These are phyloP conservation scores for Fraxinus xanthoxyloides DNA, from an alignment of 305 asterid genomes.

Conservation along the genomic window DNA sequence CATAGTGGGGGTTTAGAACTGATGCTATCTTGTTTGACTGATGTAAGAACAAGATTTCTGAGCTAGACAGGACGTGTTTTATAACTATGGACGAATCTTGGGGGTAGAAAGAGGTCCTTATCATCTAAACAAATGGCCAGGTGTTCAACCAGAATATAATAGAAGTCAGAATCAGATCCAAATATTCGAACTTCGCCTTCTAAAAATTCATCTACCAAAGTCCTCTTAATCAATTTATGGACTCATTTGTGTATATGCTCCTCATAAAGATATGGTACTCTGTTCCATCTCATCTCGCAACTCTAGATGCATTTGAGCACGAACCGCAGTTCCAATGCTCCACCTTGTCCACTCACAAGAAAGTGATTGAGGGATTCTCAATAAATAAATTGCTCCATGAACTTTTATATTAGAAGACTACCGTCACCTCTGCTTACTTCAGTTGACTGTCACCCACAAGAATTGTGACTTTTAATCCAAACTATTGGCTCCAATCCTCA, in stretches of 20 bases:
- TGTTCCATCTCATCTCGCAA: neutral
- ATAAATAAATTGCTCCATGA: neutral
- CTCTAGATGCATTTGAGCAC: neutral
- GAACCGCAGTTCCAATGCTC: neutral
- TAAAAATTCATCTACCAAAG: neutral
- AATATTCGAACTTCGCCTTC: neutral
- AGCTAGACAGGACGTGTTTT: slow-evolving; percentile 24
- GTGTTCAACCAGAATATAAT: neutral
- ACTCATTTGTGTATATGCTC: neutral
- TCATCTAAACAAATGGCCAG: slow-evolving; percentile 12
- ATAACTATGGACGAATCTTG: slow-evolving; percentile 53
- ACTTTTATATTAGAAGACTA: neutral
- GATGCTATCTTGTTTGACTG: slow-evolving; percentile 37
- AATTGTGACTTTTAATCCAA: neutral
- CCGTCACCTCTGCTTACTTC: neutral
- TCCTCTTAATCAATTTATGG: neutral
- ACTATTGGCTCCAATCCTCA: neutral
- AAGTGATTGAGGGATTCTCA: neutral
- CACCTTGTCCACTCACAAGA: neutral
- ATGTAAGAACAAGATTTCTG: slow-evolving; percentile 28
- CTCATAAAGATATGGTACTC: neutral
- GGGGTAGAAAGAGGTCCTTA: slow-evolving; percentile 29
- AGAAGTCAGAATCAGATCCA: neutral
- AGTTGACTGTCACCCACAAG: neutral
- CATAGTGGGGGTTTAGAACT: slow-evolving; percentile 34